Evolutionary conservation across 2,329 filamentous ascomycete species (phyloP).

Genomic region (Tetracladium maxilliforme): DNA sequence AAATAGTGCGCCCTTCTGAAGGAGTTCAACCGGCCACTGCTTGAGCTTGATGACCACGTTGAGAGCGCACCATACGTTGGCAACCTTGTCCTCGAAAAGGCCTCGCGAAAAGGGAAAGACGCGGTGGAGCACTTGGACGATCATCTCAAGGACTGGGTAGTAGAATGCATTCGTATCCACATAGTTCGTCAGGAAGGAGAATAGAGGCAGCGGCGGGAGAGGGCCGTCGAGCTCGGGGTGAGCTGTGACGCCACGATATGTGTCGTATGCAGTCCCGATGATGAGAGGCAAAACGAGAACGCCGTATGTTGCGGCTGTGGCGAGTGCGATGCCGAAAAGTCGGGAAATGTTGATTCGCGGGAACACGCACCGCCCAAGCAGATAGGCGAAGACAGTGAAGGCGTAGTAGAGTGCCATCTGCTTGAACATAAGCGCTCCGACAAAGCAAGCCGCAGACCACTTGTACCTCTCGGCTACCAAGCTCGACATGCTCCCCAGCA

Average conservation of each 20-base stretch:
- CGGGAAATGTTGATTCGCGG: constrained; percentile 53
- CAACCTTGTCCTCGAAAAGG: constrained; percentile 96
- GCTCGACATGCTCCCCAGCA: constrained; percentile 75
- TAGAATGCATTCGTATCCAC: constrained; percentile 52
- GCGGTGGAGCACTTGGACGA: constrained; percentile 76
- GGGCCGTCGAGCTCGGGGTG: constrained; percentile 40
- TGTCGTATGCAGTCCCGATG: constrained; percentile 54
- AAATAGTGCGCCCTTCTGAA: constrained; percentile 63
- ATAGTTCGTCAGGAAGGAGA: constrained; percentile 38
- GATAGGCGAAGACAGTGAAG: constrained; percentile 79
- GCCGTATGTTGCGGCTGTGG: constrained; percentile 60
- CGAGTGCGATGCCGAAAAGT: constrained; percentile 59
- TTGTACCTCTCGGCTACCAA: constrained; percentile 72
- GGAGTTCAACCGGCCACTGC: constrained; percentile 50
- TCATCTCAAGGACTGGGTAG: constrained; percentile 63
- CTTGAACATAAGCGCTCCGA: constrained; percentile 89
- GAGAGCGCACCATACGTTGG: constrained; percentile 92
- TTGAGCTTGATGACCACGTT: constrained; percentile 84
- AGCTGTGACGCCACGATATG: constrained; percentile 44
- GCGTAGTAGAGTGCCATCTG: constrained; percentile 99
- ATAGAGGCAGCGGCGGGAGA: constrained; percentile 47
- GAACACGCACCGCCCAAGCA: constrained; percentile 74
- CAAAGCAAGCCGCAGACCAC: constrained; percentile 90
- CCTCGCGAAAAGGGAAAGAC: constrained; percentile 94
- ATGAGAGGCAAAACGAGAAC: constrained; percentile 65